phyloP scores from a whole-genome alignment of 2,329 filamentous ascomycete species.

The Aspergillus puulaauensis region DNA sequence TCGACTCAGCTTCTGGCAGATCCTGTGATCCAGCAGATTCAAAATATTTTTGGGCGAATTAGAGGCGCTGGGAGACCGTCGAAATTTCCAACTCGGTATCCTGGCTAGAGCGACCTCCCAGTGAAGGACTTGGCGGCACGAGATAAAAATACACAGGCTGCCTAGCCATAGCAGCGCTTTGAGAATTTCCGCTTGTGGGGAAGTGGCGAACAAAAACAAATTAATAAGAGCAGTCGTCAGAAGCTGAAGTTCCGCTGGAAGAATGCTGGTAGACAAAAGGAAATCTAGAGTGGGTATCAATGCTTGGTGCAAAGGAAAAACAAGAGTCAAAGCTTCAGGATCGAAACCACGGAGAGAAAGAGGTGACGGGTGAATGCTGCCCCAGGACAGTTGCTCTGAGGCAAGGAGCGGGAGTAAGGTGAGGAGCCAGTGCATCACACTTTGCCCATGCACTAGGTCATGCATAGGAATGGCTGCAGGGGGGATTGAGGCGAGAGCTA shows the following conservation, averaged over 20 bases:
- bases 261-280: conserved; percentile 83
- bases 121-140: conserved; percentile 70
- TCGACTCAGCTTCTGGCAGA: conserved; percentile 51
- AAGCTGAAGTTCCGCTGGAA: conserved; percentile 83
- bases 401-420: conserved; percentile 68
- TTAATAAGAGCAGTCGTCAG: conserved; percentile 82
- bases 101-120: conserved; percentile 85
- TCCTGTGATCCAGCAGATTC: conserved; percentile 43
- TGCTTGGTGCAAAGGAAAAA: conserved; percentile 83
- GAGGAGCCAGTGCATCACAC: conserved; percentile 74
- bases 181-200: conserved; percentile 80
- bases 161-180: conserved; percentile 83
- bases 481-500: conserved; percentile 76
- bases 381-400: conserved; percentile 42
- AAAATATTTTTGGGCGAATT: conserved; percentile 41
- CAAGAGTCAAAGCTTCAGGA: conserved; percentile 59
- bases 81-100: conserved; percentile 88
- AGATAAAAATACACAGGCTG: conserved; percentile 72
- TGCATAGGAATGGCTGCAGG: conserved; percentile 67
- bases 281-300: conserved; percentile 72
- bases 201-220: conserved; percentile 71
- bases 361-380: conserved; percentile 34
- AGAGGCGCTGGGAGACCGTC: conserved; percentile 49
- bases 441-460: conserved; percentile 57
- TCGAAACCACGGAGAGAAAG: conserved; percentile 42